These are phyloP conservation scores for Colletotrichum spinosum DNA, from an alignment of 2,329 filamentous ascomycete genomes.

Conservation along the genomic window DNA sequence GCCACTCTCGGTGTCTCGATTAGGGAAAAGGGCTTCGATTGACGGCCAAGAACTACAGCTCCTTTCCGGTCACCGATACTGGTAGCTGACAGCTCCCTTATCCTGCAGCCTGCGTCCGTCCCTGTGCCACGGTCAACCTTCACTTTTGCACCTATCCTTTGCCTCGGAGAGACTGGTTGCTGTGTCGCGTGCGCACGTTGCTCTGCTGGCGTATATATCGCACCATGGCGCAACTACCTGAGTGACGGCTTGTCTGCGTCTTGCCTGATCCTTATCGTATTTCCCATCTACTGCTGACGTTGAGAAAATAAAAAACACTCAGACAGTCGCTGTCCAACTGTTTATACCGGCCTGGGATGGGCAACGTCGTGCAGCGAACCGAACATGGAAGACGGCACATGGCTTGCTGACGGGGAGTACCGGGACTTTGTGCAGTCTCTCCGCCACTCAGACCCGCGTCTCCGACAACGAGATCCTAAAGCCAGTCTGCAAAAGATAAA, in stretches of 20 bases:
- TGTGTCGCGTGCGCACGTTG: slow-evolving; percentile 1
- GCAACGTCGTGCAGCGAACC: background rate
- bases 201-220: background rate
- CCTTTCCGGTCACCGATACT: slow-evolving; percentile 13
- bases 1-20: slow-evolving; percentile 36
- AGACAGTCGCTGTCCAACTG: too few species aligned
- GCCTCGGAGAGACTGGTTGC: background rate
- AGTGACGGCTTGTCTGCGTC: slow-evolving; percentile 1
- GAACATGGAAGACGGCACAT: slow-evolving; percentile 24
- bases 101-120: slow-evolving; percentile 16
- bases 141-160: background rate
- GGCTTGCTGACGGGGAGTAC: slow-evolving; percentile 36
- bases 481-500: slow-evolving; percentile 36
- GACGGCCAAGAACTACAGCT: slow-evolving; percentile 8
- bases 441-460: slow-evolving; percentile 38
- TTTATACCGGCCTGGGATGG: background rate
- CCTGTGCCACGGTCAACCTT: background rate
- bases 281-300: too few species aligned
- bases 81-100: background rate
- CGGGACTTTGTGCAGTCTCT: slow-evolving; percentile 32
- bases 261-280: background rate
- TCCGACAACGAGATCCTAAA: slow-evolving; percentile 40
- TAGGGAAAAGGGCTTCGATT: slow-evolving; percentile 18
- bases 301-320: background rate
- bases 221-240: slow-evolving; percentile 1